phyloP scores from a whole-genome alignment of 768 basidiomycete genomes.

The Leucogyrophana mollusca region DNA sequence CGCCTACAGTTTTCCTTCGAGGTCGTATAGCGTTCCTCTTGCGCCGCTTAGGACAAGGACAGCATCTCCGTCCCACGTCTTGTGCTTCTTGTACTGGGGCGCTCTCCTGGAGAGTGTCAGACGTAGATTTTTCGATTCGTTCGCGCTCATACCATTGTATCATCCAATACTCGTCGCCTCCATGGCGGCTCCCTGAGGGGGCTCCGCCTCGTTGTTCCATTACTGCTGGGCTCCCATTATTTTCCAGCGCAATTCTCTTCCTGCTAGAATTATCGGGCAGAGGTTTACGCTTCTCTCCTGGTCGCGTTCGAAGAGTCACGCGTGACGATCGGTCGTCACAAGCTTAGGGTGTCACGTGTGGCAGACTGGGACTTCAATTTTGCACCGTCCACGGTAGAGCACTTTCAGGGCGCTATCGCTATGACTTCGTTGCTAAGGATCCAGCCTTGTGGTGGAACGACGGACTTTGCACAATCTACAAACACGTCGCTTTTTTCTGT shows the following conservation, averaged over 20 bases:
- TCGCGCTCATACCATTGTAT: conserved; percentile 61
- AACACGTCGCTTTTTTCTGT: no score
- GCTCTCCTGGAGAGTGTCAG: conserved; percentile 46
- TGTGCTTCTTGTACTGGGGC: conserved; percentile 78
- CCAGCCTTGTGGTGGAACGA: no score
- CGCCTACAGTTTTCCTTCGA: conserved; percentile 64
- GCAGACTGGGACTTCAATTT: no score
- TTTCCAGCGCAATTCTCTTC: conserved; percentile 27
- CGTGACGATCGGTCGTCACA: no score
- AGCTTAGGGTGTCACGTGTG: no score
- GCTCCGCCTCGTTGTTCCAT: conserved; percentile 5
- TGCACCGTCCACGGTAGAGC: no score
- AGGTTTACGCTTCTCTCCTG: conserved; percentile 30
- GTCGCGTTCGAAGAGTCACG: conserved; percentile 12
- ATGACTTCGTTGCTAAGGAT: no score
- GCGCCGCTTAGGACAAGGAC: conserved; percentile 52
- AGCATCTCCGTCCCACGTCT: conserved; percentile 87
- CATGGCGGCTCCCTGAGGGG: conserved; percentile 12
- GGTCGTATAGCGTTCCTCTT: conserved; percentile 54
- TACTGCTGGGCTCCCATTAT: conserved; percentile 6
- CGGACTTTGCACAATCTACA: no score
- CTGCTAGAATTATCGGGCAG: conserved; percentile 21
- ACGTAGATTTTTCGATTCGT: not conserved
- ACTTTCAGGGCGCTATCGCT: no score
- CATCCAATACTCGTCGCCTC: conserved; percentile 60